A percentile compares a stretch with the other conserved stretches of the same genome.
These are phyloP conservation scores for Yamadazyma taylorii DNA, from an alignment of 1,139 yeast species.

Conservation along the genomic window DNA sequence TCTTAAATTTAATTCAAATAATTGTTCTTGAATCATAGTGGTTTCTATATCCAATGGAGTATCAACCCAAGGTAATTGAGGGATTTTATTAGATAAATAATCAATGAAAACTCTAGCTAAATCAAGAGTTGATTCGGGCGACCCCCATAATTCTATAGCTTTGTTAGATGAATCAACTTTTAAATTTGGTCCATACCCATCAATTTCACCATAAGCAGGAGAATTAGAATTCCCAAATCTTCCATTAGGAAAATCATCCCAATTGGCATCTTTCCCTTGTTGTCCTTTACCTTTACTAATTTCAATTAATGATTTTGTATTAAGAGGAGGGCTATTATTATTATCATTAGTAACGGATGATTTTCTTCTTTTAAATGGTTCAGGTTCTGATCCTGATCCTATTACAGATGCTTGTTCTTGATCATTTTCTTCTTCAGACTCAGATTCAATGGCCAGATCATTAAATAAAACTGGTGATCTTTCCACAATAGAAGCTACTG, in stretches of 20 bases:
- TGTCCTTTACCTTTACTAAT: conserved; percentile 85
- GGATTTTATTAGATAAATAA: conserved; percentile 74
- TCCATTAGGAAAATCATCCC: conserved; percentile 99
- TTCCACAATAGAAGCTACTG: conserved; percentile 81
- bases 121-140: conserved; percentile 65
- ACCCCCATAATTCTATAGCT: conserved; percentile 81
- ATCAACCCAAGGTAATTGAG: conserved; percentile 90
- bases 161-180: conserved; percentile 66
- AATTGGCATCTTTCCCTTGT: conserved; percentile 86
- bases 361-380: conserved; percentile 31
- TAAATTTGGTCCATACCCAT: conserved; percentile 92
- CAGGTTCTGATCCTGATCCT: conserved; percentile 1
- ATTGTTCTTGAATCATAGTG: conserved; percentile 86
- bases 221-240: conserved; percentile 96
- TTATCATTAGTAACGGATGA: conserved; percentile 50
- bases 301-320: conserved; percentile 61
- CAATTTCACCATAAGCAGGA: conserved; percentile 97
- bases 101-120: conserved; percentile 66
- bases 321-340: conserved; percentile 31
- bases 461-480: conserved; percentile 50
- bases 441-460: conserved; percentile 27
- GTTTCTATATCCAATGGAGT: conserved; percentile 85
- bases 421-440: conserved; percentile 18
- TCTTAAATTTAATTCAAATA: conserved; percentile 69
- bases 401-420: conserved; percentile 11